These are phyloP conservation scores for Claviceps pazoutovae DNA, from an alignment of 2,329 filamentous ascomycete species.

Conservation along the genomic window DNA sequence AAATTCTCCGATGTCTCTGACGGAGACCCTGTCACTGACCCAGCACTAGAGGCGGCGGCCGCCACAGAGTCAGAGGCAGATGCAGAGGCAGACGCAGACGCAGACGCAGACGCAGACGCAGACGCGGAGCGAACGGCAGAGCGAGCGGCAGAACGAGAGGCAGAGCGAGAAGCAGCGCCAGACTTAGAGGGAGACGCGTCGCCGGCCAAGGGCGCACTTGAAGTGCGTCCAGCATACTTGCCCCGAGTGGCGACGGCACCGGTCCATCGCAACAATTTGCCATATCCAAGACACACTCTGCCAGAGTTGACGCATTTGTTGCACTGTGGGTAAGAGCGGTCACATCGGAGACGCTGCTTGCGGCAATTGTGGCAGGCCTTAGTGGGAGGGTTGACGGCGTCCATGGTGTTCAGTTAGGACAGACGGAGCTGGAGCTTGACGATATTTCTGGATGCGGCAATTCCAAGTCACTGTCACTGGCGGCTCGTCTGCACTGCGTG, in stretches of 20 bases:
- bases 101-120: neutral
- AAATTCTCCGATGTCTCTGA: conserved; percentile 7
- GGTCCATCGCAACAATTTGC: conserved; percentile 39
- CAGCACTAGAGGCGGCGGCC: neutral
- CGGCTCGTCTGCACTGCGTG: conserved; percentile 4
- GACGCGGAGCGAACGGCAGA: neutral
- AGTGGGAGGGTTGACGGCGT: conserved; percentile 11
- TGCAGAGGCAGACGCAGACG: neutral
- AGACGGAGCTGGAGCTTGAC: neutral
- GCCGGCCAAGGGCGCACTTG: conserved; percentile 15
- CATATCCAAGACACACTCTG: conserved; percentile 38
- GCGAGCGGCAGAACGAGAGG: neutral
- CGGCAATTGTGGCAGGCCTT: conserved; percentile 40
- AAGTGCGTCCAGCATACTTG: conserved; percentile 26
- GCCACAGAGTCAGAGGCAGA: neutral
- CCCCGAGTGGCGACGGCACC: conserved; percentile 30
- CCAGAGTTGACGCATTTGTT: conserved; percentile 35
- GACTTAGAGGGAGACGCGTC: neutral
- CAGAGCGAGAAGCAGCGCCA: neutral
- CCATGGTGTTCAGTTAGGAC: conserved; percentile 1
- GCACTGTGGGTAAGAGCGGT: conserved; percentile 35
- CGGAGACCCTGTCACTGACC: conserved; percentile 1
- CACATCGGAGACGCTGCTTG: conserved; percentile 37
- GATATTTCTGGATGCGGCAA: neutral
- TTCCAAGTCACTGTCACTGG: conserved; percentile 4